Conservation (phyloP, 2,329 filamentous ascomycete species). For the Xylariaceae sp. region DNA sequence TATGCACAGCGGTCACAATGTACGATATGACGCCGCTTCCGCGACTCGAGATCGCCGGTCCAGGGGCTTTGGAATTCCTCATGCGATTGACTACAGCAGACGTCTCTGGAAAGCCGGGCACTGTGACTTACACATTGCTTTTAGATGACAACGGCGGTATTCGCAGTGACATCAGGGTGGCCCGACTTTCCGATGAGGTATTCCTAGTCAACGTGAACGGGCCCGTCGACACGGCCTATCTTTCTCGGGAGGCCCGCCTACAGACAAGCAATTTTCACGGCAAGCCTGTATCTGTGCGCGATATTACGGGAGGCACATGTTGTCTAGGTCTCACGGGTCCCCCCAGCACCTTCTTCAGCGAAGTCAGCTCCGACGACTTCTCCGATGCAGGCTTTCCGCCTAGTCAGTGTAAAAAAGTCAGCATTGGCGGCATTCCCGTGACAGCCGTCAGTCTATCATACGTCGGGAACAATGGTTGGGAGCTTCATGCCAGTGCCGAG, state of each 20-base stretch:
- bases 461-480: conserved; percentile 18
- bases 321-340: conserved; percentile 19
- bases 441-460: conserved; percentile 16
- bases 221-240: conserved; percentile 18
- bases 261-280: conserved; percentile 10
- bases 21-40: conserved; percentile 21
- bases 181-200: conserved; percentile 12
- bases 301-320: conserved; percentile 19
- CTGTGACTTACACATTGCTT: conserved; percentile 18
- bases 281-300: conserved; percentile 12
- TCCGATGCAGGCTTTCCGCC: conserved; percentile 17
- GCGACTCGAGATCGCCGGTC: conserved; percentile 18
- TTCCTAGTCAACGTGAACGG: conserved; percentile 20
- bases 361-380: conserved; percentile 13
- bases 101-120: conserved; percentile 17
- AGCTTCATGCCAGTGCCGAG: conserved; percentile 20
- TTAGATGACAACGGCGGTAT: conserved; percentile 17
- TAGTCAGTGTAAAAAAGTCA: conserved; percentile 18
- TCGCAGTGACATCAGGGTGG: conserved; percentile 17
- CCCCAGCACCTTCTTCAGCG: conserved; percentile 9
- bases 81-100: conserved; percentile 19
- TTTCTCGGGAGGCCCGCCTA: conserved; percentile 16
- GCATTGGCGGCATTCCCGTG: conserved; percentile 16
- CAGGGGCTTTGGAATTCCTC: conserved; percentile 16
- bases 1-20: conserved; percentile 18